phyloP scores from a whole-genome alignment of 345 rosid species.

The Carallia pectinifolia region DNA sequence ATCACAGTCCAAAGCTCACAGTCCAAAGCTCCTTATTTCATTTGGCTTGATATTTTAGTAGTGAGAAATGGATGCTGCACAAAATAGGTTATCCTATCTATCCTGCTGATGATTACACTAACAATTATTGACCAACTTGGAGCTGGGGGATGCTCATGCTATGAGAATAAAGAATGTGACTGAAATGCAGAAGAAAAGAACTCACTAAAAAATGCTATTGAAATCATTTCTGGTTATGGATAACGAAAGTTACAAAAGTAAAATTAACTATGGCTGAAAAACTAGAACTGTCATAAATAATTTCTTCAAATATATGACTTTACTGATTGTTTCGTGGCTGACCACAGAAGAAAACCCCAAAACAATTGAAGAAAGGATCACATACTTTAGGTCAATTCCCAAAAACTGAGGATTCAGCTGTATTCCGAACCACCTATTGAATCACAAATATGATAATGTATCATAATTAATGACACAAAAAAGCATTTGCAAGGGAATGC shows the following conservation, averaged over 20 bases:
- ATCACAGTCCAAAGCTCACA: not conserved
- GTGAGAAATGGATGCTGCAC: not conserved
- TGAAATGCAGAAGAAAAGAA: not conserved
- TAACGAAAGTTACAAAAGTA: not conserved
- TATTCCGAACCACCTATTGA: slow-evolving; percentile 85
- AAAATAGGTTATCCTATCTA: not conserved
- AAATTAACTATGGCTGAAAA: not conserved
- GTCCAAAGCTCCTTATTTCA: not conserved
- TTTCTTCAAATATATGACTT: not conserved
- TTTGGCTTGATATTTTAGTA: not conserved
- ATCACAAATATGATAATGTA: slow-evolving; percentile 19
- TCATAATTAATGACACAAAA: slow-evolving; percentile 11
- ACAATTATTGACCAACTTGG: not conserved
- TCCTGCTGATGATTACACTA: too few species aligned
- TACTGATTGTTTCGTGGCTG: not conserved
- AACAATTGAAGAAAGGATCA: slow-evolving; percentile 5
- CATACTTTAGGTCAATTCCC: slow-evolving; percentile 91
- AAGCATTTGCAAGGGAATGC: slow-evolving; percentile 1
- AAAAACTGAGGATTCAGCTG: slow-evolving; percentile 85
- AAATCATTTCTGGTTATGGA: not conserved
- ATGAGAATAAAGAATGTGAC: not conserved
- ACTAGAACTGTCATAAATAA: not conserved
- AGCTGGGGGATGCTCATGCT: not conserved
- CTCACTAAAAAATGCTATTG: not conserved
- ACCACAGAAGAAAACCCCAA: not conserved